A percentile compares a stretch with the other conserved stretches of the same genome.
Conservation (phyloP, 108 stramenopile genomes). For the Nitzschia palea region DNA sequence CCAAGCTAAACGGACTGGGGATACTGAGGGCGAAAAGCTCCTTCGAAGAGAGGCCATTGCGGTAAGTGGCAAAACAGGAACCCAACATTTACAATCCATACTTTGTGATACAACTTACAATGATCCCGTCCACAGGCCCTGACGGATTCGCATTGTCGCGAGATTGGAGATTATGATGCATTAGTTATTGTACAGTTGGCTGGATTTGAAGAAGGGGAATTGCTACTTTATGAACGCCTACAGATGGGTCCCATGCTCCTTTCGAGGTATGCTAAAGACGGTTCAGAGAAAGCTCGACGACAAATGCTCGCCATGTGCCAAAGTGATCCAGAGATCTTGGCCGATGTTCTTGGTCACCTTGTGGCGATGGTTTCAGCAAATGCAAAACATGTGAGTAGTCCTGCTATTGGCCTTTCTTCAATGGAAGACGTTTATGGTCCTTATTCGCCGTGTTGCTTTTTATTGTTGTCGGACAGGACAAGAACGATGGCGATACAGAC, state of each 20-base stretch:
- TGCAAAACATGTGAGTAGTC: conserved; percentile 19
- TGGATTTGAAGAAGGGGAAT: conserved; percentile 75
- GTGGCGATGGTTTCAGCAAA: conserved; percentile 63
- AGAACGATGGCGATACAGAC: conserved; percentile 38
- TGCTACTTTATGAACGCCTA: conserved; percentile 77
- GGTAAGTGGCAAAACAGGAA: conserved; percentile 25
- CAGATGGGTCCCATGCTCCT: conserved; percentile 84
- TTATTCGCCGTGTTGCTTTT: too few relatives aligned
- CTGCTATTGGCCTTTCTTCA: too few relatives aligned
- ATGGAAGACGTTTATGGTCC: too few relatives aligned
- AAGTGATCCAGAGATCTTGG: conserved; percentile 77
- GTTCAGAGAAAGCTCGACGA: conserved; percentile 69
- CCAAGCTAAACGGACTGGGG: conserved; percentile 67
- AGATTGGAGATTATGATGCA: conserved; percentile 84
- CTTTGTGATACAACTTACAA: not conserved
- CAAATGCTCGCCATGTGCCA: conserved; percentile 85
- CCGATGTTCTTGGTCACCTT: conserved; percentile 83
- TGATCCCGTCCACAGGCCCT: conserved; percentile 14
- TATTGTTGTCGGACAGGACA: too few relatives aligned
- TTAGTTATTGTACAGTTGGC: conserved; percentile 81
- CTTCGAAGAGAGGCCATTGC: conserved; percentile 76
- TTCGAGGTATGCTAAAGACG: conserved; percentile 72
- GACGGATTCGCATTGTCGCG: conserved; percentile 54
- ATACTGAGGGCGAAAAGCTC: conserved; percentile 67
- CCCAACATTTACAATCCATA: not conserved